Evolutionary conservation across 1,284 basidiomycete species (phyloP).

Genomic region (Cyathus olla): DNA sequence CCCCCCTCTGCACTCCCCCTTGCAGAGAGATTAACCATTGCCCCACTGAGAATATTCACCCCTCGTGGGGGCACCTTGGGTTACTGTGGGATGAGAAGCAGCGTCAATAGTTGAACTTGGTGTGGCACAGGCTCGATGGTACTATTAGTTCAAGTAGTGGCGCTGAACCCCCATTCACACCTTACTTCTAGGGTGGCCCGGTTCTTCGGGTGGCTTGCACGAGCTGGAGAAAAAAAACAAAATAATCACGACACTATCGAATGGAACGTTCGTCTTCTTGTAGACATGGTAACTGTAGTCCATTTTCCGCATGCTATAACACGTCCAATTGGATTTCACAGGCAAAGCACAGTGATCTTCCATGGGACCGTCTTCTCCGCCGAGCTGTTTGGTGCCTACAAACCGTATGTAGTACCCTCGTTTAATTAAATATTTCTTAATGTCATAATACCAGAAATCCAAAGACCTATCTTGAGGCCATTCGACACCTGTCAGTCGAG

Average conservation of each 20-base stretch:
- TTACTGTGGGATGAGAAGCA: constrained; percentile 53
- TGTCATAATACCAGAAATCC: constrained; percentile 53
- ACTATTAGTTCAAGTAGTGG: constrained; percentile 3
- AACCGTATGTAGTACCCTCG: constrained; percentile 60
- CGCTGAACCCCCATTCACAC: background rate
- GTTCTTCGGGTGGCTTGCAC: constrained; percentile 59
- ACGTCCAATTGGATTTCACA: constrained; percentile 24
- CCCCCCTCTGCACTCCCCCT: background rate
- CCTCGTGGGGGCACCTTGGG: too few relatives aligned
- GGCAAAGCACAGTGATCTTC: constrained; percentile 69
- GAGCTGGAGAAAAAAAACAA: constrained; percentile 61
- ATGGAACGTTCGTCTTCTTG: constrained; percentile 71
- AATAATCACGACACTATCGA: constrained; percentile 67
- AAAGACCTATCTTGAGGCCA: constrained; percentile 60
- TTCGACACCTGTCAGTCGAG: constrained; percentile 60
- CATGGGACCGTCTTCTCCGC: constrained; percentile 75
- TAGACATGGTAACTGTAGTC: constrained; percentile 63
- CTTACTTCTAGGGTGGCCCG: constrained; percentile 62
- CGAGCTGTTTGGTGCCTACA: constrained; percentile 69
- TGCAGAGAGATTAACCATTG: too few relatives aligned
- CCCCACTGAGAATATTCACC: too few relatives aligned
- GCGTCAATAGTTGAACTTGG: constrained; percentile 54
- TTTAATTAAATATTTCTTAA: background rate
- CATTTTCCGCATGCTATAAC: background rate
- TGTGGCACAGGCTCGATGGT: constrained; percentile 71